Conservation (phyloP, 1,284 basidiomycete genomes). For the Cutaneotrichosporon sp. region DNA sequence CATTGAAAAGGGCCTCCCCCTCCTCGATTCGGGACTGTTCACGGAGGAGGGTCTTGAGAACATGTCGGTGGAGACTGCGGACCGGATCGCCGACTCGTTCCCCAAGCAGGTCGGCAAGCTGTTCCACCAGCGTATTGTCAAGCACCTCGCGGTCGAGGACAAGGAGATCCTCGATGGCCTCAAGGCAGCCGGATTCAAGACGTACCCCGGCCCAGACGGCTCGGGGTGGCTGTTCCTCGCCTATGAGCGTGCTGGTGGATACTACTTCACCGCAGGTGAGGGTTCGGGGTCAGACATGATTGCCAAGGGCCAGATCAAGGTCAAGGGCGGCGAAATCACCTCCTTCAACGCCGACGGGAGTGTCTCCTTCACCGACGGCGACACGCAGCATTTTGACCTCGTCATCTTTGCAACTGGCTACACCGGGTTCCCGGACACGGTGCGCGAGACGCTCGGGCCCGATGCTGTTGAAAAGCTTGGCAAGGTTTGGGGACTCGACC, state of each 20-base stretch:
- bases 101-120: conserved; percentile 56
- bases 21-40: conserved; percentile 32
- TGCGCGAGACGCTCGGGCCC: conserved; percentile 58
- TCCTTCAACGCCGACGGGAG: conserved; percentile 55
- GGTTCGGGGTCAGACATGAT: conserved; percentile 60
- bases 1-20: conserved; percentile 56
- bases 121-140: conserved; percentile 56
- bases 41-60: conserved; percentile 17
- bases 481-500: conserved; percentile 61
- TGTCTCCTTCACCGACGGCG: conserved; percentile 66
- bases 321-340: conserved; percentile 65
- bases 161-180: conserved; percentile 62
- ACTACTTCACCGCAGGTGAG: conserved; percentile 58
- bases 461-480: conserved; percentile 57
- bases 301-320: conserved; percentile 69
- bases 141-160: conserved; percentile 60
- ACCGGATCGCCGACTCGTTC: conserved; percentile 58
- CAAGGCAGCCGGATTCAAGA: conserved; percentile 62
- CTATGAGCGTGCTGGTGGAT: conserved; percentile 53
- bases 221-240: conserved; percentile 45
- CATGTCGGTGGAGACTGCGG: conserved; percentile 54
- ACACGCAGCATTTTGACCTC: conserved; percentile 64
- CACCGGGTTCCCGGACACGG: conserved; percentile 47
- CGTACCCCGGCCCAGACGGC: conserved; percentile 60
- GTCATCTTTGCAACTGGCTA: conserved; percentile 68